Base-by-base conservation (phyloP, 805 yeast genomes). In the Pachysolen tannophilus region DNA sequence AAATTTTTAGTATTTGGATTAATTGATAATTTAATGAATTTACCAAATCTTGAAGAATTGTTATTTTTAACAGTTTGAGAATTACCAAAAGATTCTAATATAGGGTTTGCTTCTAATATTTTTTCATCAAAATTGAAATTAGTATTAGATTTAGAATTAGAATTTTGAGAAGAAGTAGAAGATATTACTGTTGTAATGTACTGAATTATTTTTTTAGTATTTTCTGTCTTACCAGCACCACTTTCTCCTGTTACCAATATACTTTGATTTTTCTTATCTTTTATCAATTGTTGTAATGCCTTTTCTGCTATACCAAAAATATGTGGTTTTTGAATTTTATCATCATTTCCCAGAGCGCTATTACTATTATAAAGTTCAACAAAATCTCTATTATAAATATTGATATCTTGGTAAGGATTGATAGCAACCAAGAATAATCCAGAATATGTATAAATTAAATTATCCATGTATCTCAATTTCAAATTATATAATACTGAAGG, bases 191-290 rank as follows among this genome's bases (percentile, higher is more conserved):
- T 77, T 1, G 96, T 85, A 38, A 92, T 67, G 55, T 87, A 92
- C 55, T 88, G 97, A 40, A 92, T 81, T 37, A 92, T 87, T 52
- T 83, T 87, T 56, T 92, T 92, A 4, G 99, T 92, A 47, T 86
- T 92, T 60, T 92, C 98, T 0, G 99, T 92, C 54, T 92, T 92
- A 35, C 99, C 99, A 0, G 99, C 98, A 45, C 99, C 99, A 17
- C 94, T 82, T 54, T 92, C 99, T 44, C 99, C 99, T 0, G 98
- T 92, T n/a, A 92, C 97, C 33, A 92, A 65, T 37, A 92, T 86
- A 9, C 94, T 79, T 61, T 92, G 98, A 55, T 88, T 82, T 48
- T 76, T 77, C 33, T 63, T 67, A 43, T 82, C 78, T 9, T 69
- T 65, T 9, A 85, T 61, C 53, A 92, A 62, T 48, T 79, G 82